Conservation (phyloP, 305 asterid genomes). For the Ajuga reptans region DNA sequence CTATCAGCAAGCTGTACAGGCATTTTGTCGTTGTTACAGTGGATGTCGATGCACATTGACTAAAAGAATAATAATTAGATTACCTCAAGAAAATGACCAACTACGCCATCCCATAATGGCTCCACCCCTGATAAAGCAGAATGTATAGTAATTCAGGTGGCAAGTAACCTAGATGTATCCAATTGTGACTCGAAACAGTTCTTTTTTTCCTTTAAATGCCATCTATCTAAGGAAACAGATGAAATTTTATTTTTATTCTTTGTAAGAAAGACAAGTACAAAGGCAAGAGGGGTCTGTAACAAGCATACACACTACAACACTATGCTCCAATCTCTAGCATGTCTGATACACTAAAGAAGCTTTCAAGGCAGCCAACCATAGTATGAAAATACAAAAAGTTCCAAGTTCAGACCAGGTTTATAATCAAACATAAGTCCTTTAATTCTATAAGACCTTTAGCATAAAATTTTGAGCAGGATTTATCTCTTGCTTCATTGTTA, state of each 20-base stretch:
- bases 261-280: no score
- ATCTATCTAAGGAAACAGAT: no score
- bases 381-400: neutral
- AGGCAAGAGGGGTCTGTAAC: no score
- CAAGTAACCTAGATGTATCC: constrained; percentile 3
- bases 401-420: neutral
- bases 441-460: neutral
- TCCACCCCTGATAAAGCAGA: constrained; percentile 64
- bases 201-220: neutral
- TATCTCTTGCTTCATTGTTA: neutral
- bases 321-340: neutral
- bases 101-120: constrained; percentile 84
- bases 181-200: constrained; percentile 7
- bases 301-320: no score
- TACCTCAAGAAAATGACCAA: constrained; percentile 88
- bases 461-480: neutral
- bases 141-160: constrained; percentile 15
- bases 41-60: constrained; percentile 16
- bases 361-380: neutral
- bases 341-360: neutral
- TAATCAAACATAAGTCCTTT: neutral
- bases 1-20: constrained; percentile 78
- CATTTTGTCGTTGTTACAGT: constrained; percentile 20
- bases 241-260: no score
- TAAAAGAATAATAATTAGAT: constrained; percentile 9